Evolutionary conservation across 257 asterid genomes (phyloP), one percentile per base, ranked within the genome.

Genomic region (Scutellaria galericulata): DNA sequence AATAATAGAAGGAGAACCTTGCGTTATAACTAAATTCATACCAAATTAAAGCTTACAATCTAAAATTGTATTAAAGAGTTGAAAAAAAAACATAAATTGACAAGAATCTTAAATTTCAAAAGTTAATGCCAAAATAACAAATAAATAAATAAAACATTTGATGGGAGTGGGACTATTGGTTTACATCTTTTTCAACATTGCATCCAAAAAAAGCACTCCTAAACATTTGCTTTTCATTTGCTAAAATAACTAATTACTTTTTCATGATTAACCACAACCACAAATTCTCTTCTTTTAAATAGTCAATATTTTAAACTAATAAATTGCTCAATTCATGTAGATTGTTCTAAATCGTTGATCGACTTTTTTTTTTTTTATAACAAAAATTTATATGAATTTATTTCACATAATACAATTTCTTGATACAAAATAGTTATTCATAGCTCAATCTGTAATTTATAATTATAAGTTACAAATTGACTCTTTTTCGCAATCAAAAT

Each of bases 201-300:
- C 48, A 24, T 60, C 48, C 27, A 13, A 58, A 53, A 52, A 66
- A 66, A 57, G 63, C 69, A 37, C 42, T 67, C 68, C 70, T 20
- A 58, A 47, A 14, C 67, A 39, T 31, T 75, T 41, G 24, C 31
- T 51, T 42, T 63, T 27, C 59, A 68, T 58, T 31, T 31, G 37
- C 37, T 31, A 3, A 31, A 31, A 3, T 31, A 31, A 31, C 37
- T 31, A 31, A 48, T 75, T 51, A 24, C 42, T 42, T 51, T 42
- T 63, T 27, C 59, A 68, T 58, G 6, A 75, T 51, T 42, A 68
- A 9, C 59, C 40, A 68, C 54, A 18, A 27, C 70, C 75, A 67
- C 64, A 3, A 68, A 11, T 31, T 22, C 46, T 4, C 64, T 52
- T 58, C 0, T 47, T 53, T 35, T 35, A 41, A n/a, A 1, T 20